Conservation (phyloP, 1,284 basidiomycete species). For the Mycena citricolor region DNA sequence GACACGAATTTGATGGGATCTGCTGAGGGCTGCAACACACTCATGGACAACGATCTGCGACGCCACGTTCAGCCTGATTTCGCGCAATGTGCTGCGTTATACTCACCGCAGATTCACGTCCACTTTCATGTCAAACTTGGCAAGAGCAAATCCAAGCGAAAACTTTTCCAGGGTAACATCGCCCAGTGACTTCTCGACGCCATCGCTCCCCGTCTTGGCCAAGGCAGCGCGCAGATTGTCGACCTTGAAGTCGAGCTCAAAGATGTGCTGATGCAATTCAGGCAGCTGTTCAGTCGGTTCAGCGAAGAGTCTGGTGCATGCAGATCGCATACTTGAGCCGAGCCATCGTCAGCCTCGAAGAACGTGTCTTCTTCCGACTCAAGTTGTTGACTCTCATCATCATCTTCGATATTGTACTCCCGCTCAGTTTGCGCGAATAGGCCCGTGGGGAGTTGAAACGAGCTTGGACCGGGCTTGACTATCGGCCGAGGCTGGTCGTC, state of each 20-base stretch:
- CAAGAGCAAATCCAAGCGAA: constrained; percentile 68
- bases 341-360: constrained; percentile 74
- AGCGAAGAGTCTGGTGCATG: constrained; percentile 12
- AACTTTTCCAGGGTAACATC: constrained; percentile 84
- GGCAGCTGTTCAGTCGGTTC: constrained; percentile 33
- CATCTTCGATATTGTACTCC: constrained; percentile 75
- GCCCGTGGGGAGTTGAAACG: constrained; percentile 53
- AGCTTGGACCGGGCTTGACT: constrained; percentile 29
- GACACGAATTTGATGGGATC: constrained; percentile 75
- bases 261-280: constrained; percentile 78
- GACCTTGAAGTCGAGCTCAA: constrained; percentile 90
- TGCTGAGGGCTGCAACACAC: constrained; percentile 63
- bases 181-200: constrained; percentile 73
- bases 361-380: constrained; percentile 48
- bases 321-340: constrained; percentile 49
- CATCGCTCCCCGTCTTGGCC: constrained; percentile 65
- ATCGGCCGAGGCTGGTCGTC: constrained; percentile 35
- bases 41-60: constrained; percentile 65
- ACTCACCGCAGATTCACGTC: constrained; percentile 77
- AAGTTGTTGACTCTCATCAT: constrained; percentile 48
- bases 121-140: constrained; percentile 88
- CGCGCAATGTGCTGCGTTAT: constrained; percentile 7
- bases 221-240: constrained; percentile 85
- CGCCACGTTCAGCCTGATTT: neutral
- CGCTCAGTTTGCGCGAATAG: constrained; percentile 51